Conservation (phyloP, 164 flowering plant genomes). For the Magnolia changhungtana region DNA sequence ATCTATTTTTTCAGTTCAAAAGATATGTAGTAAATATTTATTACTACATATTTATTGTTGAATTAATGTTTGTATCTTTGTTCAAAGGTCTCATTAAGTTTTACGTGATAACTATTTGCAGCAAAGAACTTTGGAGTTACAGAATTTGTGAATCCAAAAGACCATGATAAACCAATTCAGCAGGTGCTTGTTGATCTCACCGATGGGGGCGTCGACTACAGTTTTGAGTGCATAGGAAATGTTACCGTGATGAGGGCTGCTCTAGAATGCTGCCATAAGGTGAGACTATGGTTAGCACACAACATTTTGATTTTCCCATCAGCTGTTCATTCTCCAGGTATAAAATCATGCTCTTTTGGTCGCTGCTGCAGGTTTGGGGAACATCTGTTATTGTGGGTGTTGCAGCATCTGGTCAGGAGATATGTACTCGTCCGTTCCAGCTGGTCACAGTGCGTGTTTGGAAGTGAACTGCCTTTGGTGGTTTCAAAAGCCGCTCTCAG, state of each 20-base stretch:
- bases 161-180: constrained; percentile 90
- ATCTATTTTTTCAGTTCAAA: not conserved
- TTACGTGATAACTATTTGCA: constrained; percentile 29
- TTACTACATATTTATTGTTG: not conserved
- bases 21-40: not conserved
- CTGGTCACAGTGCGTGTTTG: constrained; percentile 98
- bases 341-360: not conserved
- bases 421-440: constrained; percentile 95
- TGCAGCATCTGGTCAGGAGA: constrained; percentile 96
- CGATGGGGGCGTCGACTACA: constrained; percentile 99
- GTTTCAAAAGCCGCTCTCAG: constrained; percentile 97
- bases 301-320: not conserved
- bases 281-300: constrained; percentile 20
- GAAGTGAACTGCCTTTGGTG: constrained; percentile 99
- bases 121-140: constrained; percentile 93
- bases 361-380: constrained; percentile 82
- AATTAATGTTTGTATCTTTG: not conserved
- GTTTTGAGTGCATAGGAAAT: constrained; percentile 98
- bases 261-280: constrained; percentile 98
- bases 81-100: not conserved
- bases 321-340: not conserved
- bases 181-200: constrained; percentile 89
- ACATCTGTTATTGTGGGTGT: constrained; percentile 96
- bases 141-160: constrained; percentile 91
- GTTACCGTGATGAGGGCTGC: constrained; percentile 95